Evolutionary conservation across 192 early-diverging fungal genomes (phyloP).

Genomic region (Diversispora epigaea): DNA sequence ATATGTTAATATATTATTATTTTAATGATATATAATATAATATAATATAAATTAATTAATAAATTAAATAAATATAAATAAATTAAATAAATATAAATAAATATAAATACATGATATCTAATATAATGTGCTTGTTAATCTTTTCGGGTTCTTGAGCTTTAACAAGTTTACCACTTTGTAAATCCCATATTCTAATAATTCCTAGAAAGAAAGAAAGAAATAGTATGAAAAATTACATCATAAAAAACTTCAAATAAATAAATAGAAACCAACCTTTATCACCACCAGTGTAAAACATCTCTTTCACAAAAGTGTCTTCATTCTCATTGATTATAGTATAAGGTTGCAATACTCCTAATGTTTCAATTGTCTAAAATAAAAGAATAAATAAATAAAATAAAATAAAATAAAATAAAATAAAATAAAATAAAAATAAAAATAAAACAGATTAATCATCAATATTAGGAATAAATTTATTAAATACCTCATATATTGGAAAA

Average conservation of each 20-base stretch:
- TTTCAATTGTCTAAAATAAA: conserved; percentile 62
- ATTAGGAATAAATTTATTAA: neutral
- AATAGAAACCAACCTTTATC: conserved; percentile 61
- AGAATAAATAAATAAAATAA: neutral
- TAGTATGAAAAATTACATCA: neutral
- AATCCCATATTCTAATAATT: conserved; percentile 83
- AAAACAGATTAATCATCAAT: neutral
- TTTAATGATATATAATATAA: neutral
- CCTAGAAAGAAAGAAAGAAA: conserved; percentile 33
- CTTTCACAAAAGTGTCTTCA: conserved; percentile 39
- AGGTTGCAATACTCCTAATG: conserved; percentile 69
- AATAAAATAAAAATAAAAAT: neutral
- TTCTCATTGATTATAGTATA: conserved; percentile 35
- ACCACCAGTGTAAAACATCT: conserved; percentile 83
- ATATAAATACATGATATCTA: conserved; percentile 63
- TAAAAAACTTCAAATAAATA: neutral
- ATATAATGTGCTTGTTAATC: conserved; percentile 77
- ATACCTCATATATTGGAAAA: conserved; percentile 78
- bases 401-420: neutral
- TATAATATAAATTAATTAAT: conserved; percentile 21
- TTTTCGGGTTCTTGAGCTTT: conserved; percentile 65
- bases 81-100: too few species aligned
- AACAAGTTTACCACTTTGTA: conserved; percentile 68
- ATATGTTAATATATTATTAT: neutral
- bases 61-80: conserved; percentile 47